Base-by-base conservation (phyloP, 2,329 filamentous ascomycete species). In the Aspergillus felis region DNA sequence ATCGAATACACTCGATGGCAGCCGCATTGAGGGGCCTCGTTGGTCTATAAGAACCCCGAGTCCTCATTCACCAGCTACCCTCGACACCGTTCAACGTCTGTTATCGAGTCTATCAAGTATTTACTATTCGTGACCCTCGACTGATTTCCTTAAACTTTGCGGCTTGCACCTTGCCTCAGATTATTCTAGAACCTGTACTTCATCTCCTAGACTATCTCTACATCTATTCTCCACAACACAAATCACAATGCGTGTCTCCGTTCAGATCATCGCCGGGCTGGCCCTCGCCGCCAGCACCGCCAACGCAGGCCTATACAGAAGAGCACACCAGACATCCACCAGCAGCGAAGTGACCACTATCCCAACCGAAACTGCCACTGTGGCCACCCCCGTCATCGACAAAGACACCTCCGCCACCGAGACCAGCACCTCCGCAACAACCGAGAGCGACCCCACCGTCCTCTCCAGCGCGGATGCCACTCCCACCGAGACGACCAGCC, bases 241-340 rank as follows among this genome's bases (percentile, higher is more conserved):
- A 25, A 50, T 42, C 62, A 67, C 60, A 56, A 74, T 74, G 71
- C 65, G 68, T 56, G 63, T 72, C 62, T 63, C 68, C n/a, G 61
- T 55, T 46, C 58, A 60, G 44, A 35, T 62, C 25, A 42, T 64
- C 27, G 35, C 58, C 35, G 58, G 62, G 10, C 51, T 68, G 51
- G 62, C 64, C 53, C 50, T 68, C 42, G 61, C 60, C 24, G 61
- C 62, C 17, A 56, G 62, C 53, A 58, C 64, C 28, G 58, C 56
- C 20, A 56, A 52, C 20, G 60, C 58, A 32, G 14, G 22, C 29
- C 38, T 48, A 17, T n/a, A 35, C 8, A 47, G 56, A 4, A 38
- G 42, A 17, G 8, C 42, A 6, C 22, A 57, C 4, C 49, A 50
- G 24, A 12, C 56, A 1, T 32, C 28, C 35, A 46, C 44, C 12